Base-by-base conservation (phyloP, 2,329 filamentous ascomycete genomes). In the Neofusicoccum laricinum region DNA sequence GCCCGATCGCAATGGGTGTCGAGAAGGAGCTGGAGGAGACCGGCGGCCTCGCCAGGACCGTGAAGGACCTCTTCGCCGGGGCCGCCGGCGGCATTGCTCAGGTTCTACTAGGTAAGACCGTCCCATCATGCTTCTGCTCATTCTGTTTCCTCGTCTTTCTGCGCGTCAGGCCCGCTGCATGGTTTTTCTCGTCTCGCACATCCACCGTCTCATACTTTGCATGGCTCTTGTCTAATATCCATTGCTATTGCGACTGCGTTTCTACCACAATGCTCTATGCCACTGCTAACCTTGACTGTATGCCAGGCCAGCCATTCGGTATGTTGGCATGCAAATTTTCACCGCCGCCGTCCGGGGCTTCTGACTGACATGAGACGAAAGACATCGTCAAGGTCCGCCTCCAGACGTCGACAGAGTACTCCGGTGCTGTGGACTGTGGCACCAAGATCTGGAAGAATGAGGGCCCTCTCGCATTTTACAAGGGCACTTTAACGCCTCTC, bases 371-470 rank as follows among this genome's bases (percentile, higher is more conserved):
- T 58, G 51, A 66, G 50, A 58, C 58, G 59, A 46, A 71, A 87
- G 94, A 97, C 83, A 98, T 97, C 68, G 90, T 99, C 82, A 99
- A 99, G 82, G 95, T 99, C 72, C 91, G 95, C 64, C 85, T 99
- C 55, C 95, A 99, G 79, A 99, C 95, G 15, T 90, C 90, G 62
- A 88, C 85, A 21, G 86, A 91, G 70, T 96, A 97, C 83, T 84
- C 86, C 61, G 89, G 87, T 68, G 95, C 95, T 61, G 79, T 96
- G 51, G 85, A 92, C 71, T 92, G 91, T 69, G 95, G 93, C 7
- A 85, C 85, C 59, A 87, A 90, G 68, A 98, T 99, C 80, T 92
- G 92, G 79, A 88, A 87, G 72, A 89, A 92, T 73, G 95, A 99
- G 78, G 95, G 95, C 1, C 84, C 93, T 2, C 80, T 91, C 12